Percentiles rank a stretch among this genome's conserved stretches.
Evolutionary conservation across 441 rosid genomes (phyloP).

Genomic region (Euphorbia corollata): DNA sequence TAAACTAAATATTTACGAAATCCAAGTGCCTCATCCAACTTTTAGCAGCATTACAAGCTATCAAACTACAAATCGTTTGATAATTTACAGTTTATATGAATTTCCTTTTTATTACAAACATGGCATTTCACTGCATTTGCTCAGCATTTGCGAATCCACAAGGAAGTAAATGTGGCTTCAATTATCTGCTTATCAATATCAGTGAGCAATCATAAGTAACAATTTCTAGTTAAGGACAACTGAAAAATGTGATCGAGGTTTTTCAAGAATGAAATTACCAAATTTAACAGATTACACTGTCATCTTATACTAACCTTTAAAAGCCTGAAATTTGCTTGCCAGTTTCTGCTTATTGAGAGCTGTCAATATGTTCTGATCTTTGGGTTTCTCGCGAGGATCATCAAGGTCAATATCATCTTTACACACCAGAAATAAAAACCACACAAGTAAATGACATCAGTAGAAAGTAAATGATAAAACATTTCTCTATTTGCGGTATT

Average conservation of each 20-base stretch:
- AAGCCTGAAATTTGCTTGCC: slow-evolving; percentile 56
- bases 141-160: too few species aligned
- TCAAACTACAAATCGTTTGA: too few species aligned
- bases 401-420: slow-evolving; percentile 82
- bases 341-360: slow-evolving; percentile 62
- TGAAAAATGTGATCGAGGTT: not conserved
- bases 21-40: too few species aligned
- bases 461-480: not conserved
- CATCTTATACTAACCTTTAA: slow-evolving; percentile 41
- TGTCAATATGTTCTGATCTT: slow-evolving; percentile 54
- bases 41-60: too few species aligned
- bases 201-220: not conserved
- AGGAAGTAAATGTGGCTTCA: not conserved
- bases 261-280: not conserved
- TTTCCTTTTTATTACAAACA: too few species aligned
- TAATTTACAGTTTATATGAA: too few species aligned
- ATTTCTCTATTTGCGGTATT: too few species aligned
- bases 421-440: slow-evolving; percentile 12
- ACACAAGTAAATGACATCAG: not conserved
- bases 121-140: too few species aligned
- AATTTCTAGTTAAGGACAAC: not conserved
- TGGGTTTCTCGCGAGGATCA: slow-evolving; percentile 53
- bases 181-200: not conserved
- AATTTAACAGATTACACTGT: not conserved
- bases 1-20: not conserved